Conservation (phyloP, 306 rosid genomes). For the Inga oerstediana region DNA sequence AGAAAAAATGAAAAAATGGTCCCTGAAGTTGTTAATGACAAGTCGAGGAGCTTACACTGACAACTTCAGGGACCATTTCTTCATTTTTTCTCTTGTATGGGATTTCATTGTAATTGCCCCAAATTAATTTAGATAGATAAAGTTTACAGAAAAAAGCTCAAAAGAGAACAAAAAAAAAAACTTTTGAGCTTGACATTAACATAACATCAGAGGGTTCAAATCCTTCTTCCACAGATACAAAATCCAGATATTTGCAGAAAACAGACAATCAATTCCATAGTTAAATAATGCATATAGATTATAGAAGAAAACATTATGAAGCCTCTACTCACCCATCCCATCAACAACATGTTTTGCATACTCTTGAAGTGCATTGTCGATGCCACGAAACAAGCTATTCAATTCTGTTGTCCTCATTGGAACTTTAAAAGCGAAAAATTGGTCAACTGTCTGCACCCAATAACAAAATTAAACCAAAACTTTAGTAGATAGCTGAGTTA, state of each 20-base stretch:
- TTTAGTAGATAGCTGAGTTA: neutral
- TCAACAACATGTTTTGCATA: slow-evolving; percentile 73
- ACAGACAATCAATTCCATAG: slow-evolving; percentile 7
- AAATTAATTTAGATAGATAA: neutral
- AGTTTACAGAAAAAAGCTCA: neutral
- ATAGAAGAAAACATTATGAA: slow-evolving; percentile 21
- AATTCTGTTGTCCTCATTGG: slow-evolving; percentile 95
- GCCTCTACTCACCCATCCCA: slow-evolving; percentile 66
- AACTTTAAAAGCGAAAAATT: slow-evolving; percentile 89
- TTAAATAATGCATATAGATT: slow-evolving; percentile 9
- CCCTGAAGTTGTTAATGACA: too few species aligned
- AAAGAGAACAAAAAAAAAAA: neutral
- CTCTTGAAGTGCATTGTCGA: slow-evolving; percentile 94
- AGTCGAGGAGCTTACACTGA: too few species aligned
- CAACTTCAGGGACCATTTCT: too few species aligned
- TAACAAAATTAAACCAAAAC: slow-evolving; percentile 30
- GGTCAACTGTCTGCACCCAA: slow-evolving; percentile 88
- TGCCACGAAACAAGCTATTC: slow-evolving; percentile 87
- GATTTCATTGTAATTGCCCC: too few species aligned
- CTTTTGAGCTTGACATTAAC: neutral
- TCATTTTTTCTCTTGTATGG: too few species aligned
- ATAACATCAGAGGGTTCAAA: slow-evolving; percentile 1
- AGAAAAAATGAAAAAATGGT: too few species aligned
- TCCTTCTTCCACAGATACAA: slow-evolving; percentile 23
- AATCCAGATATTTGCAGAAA: slow-evolving; percentile 15